Base-by-base conservation (phyloP, 495 filamentous ascomycete genomes). In the Xylaria curta region DNA sequence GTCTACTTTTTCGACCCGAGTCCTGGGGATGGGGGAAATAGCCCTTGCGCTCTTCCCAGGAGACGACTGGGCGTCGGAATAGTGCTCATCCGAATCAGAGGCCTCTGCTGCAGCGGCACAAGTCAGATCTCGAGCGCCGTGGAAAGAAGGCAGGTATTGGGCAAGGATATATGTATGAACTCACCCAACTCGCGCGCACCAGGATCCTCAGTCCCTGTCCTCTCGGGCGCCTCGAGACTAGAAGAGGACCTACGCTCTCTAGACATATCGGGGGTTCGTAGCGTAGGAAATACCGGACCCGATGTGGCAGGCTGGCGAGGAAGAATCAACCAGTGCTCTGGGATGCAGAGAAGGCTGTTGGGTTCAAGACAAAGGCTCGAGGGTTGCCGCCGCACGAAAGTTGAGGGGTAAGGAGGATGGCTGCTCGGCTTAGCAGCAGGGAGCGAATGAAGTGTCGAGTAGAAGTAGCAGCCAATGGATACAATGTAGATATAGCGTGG, bases 11-110 rank as follows among this genome's bases (percentile, higher is more conserved):
- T 97, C 93, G 33, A 97, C 92, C 60, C 95, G 84, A 17, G 91
- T 97, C 69, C 83, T 88, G n/a, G 94, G 94, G 74, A 97, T 90
- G 40, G 92, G 89, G 17, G 85, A 87, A 63, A 76, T 85, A 81
- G 69, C 85, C 85, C 72, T 85, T 83, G 65, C 87, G 49, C 72
- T 78, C 88, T 63, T 87, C 87, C 74, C 78, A 66, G 81, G 83
- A 72, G 89, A 92, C 80, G 95, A 92, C 69, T 89, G 91, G 71
- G 94, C 94, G 85, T 97, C 94, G 62, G 94, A 94, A 80, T 94
- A 97, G 81, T 97, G 93, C 63, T 97, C 94, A 36, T 97, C 93
- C 56, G 90, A 92, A 69, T 91, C 91, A 24, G 92, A 92, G 60
- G 84, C 86, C 79, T 86, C 89, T 88, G 70, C 54, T 56, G 5